Evolutionary conservation across 2,329 filamentous ascomycete genomes (phyloP).

Genomic region (Colletotrichum karsti): DNA sequence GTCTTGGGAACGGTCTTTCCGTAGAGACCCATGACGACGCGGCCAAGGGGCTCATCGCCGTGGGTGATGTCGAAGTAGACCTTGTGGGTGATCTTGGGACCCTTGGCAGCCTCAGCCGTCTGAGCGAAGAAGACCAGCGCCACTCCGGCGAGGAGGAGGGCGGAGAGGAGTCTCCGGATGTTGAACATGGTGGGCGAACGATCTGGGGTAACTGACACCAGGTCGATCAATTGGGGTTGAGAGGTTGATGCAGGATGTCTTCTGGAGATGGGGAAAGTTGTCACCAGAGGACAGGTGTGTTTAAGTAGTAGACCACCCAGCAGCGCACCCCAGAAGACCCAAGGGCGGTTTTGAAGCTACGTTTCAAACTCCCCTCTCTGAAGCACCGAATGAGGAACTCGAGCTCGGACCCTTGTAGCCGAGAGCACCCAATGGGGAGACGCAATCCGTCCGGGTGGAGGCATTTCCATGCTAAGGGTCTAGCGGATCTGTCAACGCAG

Average conservation of each 20-base stretch:
- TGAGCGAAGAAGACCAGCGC: constrained; percentile 80
- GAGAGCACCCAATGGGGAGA: constrained; percentile 24
- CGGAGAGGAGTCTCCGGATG: constrained; percentile 74
- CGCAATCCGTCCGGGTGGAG: constrained; percentile 13
- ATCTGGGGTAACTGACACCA: background rate
- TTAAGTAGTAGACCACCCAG: constrained; percentile 11
- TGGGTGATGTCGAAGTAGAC: constrained; percentile 88
- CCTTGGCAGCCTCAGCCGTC: constrained; percentile 78
- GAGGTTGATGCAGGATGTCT: constrained; percentile 6
- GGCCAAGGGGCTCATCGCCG: constrained; percentile 77
- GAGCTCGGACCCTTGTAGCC: constrained; percentile 25
- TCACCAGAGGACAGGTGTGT: constrained; percentile 13
- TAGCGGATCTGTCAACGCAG: constrained; percentile 9
- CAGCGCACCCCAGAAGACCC: background rate
- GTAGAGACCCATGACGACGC: constrained; percentile 84
- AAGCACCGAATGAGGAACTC: constrained; percentile 27
- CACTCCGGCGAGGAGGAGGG: constrained; percentile 80
- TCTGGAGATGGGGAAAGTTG: constrained; percentile 1
- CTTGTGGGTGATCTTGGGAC: constrained; percentile 96
- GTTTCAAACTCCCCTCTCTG: constrained; percentile 29
- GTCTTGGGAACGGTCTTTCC: constrained; percentile 88
- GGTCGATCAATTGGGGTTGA: constrained; percentile 20
- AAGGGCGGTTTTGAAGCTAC: constrained; percentile 13
- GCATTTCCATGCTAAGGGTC: background rate
- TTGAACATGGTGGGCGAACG: constrained; percentile 71